Percentiles rank a stretch among this genome's conserved stretches.
These are phyloP conservation scores for Zymoseptoria pseudotritici DNA, from an alignment of 2,329 filamentous ascomycete species.

Conservation along the genomic window DNA sequence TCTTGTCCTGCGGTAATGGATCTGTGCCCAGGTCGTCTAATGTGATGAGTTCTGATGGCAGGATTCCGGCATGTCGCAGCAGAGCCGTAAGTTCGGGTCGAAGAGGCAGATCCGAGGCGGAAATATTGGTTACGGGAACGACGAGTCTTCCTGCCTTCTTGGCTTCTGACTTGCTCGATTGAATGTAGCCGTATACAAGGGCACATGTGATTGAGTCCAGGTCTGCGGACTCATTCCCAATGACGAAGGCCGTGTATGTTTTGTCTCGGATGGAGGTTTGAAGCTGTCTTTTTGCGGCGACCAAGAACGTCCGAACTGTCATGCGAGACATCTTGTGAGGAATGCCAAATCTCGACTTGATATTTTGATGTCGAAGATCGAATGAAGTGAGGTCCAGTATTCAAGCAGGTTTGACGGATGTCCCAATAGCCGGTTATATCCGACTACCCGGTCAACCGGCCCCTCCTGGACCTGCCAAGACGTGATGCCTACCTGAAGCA, in stretches of 20 bases:
- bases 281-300: slow-evolving; percentile 38
- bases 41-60: slow-evolving; percentile 57
- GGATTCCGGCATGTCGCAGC: slow-evolving; percentile 53
- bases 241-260: slow-evolving; percentile 42
- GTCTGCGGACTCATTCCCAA: slow-evolving; percentile 57
- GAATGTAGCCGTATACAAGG: slow-evolving; percentile 66
- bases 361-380: neutral
- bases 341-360: neutral
- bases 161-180: slow-evolving; percentile 48
- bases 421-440: neutral
- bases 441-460: neutral
- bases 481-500: neutral
- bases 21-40: slow-evolving; percentile 47
- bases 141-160: slow-evolving; percentile 47
- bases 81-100: slow-evolving; percentile 65
- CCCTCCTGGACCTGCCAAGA: neutral
- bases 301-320: slow-evolving; percentile 41
- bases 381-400: neutral
- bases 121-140: slow-evolving; percentile 67
- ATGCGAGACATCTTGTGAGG: slow-evolving; percentile 33
- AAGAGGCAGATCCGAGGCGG: slow-evolving; percentile 59
- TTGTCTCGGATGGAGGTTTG: slow-evolving; percentile 33
- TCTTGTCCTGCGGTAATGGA: slow-evolving; percentile 46
- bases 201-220: slow-evolving; percentile 74
- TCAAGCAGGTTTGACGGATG: neutral